Evolutionary conservation across 345 rosid genomes (phyloP).

Genomic region (Bruguiera gymnorhiza): DNA sequence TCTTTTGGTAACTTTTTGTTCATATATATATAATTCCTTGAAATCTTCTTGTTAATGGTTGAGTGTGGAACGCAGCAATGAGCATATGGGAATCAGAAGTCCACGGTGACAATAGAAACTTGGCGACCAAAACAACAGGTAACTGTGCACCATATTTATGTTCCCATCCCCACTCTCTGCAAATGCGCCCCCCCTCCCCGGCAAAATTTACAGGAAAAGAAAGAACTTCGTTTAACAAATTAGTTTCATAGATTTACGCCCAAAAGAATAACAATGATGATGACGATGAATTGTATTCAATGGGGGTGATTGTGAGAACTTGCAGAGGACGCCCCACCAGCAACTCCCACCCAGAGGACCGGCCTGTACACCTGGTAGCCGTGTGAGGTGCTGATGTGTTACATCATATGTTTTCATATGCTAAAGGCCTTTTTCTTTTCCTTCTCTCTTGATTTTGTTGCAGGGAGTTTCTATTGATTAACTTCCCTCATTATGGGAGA

Average conservation of each 20-base stretch:
- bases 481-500: neutral
- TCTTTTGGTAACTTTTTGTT: neutral
- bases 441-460: neutral
- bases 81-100: slow-evolving; percentile 43
- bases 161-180: too few relatives aligned
- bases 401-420: too few relatives aligned
- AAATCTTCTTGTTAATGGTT: neutral
- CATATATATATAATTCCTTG: neutral
- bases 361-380: slow-evolving; percentile 49
- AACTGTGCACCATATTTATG: slow-evolving; percentile 2
- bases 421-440: neutral
- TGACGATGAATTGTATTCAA: neutral
- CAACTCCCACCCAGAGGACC: slow-evolving; percentile 74
- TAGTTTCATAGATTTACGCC: too few relatives aligned
- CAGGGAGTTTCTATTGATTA: neutral
- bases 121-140: slow-evolving; percentile 72
- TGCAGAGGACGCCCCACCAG: slow-evolving; percentile 72
- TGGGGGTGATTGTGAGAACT: neutral
- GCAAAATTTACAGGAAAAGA: too few relatives aligned
- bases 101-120: slow-evolving; percentile 53
- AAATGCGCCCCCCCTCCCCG: too few relatives aligned
- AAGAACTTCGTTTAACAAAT: too few relatives aligned
- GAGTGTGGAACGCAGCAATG: slow-evolving; percentile 52
- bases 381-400: slow-evolving; percentile 2
- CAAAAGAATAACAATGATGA: neutral